These are phyloP conservation scores for Gymnopilus junonius DNA, from an alignment of 768 basidiomycete species.

Conservation along the genomic window DNA sequence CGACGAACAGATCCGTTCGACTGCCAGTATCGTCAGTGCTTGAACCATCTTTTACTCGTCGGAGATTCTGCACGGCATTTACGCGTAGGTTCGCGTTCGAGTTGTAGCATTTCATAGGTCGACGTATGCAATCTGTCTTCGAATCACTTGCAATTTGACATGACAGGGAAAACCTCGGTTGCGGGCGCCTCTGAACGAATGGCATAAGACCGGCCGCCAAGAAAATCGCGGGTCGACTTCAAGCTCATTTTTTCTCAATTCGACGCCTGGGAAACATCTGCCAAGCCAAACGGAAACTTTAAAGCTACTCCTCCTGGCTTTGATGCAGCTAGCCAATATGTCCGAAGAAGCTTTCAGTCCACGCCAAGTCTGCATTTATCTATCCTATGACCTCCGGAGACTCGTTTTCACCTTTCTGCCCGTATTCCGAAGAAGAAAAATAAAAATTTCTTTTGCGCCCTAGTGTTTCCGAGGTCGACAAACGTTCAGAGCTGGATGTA, in stretches of 20 bases:
- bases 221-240: neutral
- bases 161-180: slow-evolving; percentile 1
- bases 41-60: neutral
- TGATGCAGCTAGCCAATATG: neutral
- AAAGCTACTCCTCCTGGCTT: neutral
- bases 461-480: neutral
- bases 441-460: neutral
- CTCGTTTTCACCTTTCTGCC: neutral
- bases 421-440: neutral
- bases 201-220: neutral
- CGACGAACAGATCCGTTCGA: neutral
- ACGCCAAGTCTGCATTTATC: neutral
- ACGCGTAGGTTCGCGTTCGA: neutral
- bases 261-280: neutral
- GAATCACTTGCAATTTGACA: neutral
- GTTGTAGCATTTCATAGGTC: neutral
- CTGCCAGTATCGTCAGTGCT: neutral
- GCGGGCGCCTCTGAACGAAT: neutral
- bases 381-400: neutral
- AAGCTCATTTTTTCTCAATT: neutral
- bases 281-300: neutral
- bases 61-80: neutral
- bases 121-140: neutral
- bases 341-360: slow-evolving; percentile 2
- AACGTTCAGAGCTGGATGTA: slow-evolving; percentile 25